These are phyloP conservation scores for Sambucus nigra DNA, from an alignment of 129 eudicot species.

Conservation along the genomic window DNA sequence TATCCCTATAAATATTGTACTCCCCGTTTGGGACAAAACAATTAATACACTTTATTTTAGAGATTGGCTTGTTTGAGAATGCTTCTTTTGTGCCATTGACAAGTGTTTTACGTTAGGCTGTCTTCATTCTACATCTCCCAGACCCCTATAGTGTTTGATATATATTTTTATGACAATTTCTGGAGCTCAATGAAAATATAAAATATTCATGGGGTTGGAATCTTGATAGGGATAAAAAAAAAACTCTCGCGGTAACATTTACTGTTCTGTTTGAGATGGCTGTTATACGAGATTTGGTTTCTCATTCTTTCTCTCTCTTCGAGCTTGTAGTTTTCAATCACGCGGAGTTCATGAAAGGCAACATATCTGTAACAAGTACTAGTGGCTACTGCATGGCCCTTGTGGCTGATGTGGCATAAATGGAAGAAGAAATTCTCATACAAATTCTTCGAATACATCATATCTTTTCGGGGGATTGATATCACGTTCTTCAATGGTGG, in stretches of 20 bases:
- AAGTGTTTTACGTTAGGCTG: too few species aligned
- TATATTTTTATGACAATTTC: too few species aligned
- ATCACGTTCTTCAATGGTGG: conserved; percentile 43
- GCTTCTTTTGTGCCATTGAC: too few species aligned
- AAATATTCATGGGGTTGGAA: too few species aligned
- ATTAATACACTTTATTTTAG: too few species aligned
- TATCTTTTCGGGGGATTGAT: conserved; percentile 34
- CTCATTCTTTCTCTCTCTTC: conserved; percentile 5
- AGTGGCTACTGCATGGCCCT: conserved; percentile 31
- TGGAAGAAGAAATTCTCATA: conserved; percentile 29
- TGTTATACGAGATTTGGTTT: neutral
- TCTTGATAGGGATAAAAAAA: too few species aligned
- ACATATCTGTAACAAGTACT: conserved; percentile 7
- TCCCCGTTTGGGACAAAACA: too few species aligned
- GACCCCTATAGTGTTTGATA: too few species aligned
- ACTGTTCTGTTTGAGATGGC: neutral
- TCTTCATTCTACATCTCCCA: too few species aligned
- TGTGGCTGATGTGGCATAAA: conserved; percentile 36
- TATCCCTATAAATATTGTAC: too few species aligned
- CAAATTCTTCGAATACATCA: conserved; percentile 13
- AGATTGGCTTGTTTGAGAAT: too few species aligned
- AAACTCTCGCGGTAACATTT: too few species aligned
- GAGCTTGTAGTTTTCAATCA: conserved; percentile 12
- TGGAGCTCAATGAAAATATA: neutral
- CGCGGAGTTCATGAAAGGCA: conserved; percentile 11